phyloP scores from a whole-genome alignment of 805 yeast species.

The Diddensiella caesifluorescens region DNA sequence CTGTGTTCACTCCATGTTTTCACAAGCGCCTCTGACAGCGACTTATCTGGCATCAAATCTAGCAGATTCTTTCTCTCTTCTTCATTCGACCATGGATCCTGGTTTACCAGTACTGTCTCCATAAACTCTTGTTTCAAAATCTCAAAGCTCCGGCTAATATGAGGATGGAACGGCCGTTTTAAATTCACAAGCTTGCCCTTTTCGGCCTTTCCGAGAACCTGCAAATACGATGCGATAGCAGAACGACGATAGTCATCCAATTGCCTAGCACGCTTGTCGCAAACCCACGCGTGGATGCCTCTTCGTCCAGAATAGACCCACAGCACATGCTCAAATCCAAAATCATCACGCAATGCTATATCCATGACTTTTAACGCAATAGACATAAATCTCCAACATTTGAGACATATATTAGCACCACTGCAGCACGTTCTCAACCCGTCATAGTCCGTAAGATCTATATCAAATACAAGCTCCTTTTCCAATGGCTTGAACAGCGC shows the following conservation, averaged over 20 bases:
- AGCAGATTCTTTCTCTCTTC: constrained; percentile 53
- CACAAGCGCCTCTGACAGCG: constrained; percentile 40
- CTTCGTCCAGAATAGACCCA: constrained; percentile 99
- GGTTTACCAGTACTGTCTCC: constrained; percentile 65
- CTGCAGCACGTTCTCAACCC: constrained; percentile 88
- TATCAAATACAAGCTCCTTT: constrained; percentile 92
- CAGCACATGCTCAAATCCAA: constrained; percentile 77
- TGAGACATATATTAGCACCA: constrained; percentile 75
- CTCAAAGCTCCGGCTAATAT: constrained; percentile 63
- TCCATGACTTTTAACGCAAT: constrained; percentile 77
- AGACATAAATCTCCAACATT: constrained; percentile 91
- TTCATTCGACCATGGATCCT: constrained; percentile 75
- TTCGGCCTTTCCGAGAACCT: constrained; percentile 51
- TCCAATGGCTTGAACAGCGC: constrained; percentile 70
- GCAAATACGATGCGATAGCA: constrained; percentile 79
- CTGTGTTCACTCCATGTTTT: constrained; percentile 55
- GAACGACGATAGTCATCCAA: constrained; percentile 70
- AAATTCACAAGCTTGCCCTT: constrained; percentile 44
- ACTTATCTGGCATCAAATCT: constrained; percentile 57
- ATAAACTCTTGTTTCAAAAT: constrained; percentile 59
- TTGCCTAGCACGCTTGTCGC: constrained; percentile 74
- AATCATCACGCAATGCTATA: constrained; percentile 70
- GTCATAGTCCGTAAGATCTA: constrained; percentile 96
- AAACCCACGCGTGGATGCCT: constrained; percentile 98
- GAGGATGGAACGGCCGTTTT: constrained; percentile 86